Percentiles rank a stretch among this genome's conserved stretches.
Conservation (phyloP, 768 basidiomycete genomes). For the Trametes coccinea region DNA sequence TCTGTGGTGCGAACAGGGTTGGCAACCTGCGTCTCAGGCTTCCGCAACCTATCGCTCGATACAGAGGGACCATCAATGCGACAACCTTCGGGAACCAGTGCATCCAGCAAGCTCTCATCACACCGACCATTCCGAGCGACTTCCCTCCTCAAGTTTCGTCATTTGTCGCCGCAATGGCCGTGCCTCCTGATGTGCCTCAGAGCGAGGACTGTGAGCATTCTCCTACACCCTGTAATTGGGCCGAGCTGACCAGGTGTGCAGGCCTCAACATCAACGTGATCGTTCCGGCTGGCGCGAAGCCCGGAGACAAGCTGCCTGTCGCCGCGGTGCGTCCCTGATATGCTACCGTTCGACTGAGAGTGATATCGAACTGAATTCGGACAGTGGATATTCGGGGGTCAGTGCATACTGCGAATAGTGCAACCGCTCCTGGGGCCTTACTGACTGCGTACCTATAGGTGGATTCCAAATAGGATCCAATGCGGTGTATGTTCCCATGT, state of each 20-base stretch:
- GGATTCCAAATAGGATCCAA: constrained; percentile 13
- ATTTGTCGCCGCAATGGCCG: constrained; percentile 1
- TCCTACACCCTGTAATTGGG: not conserved
- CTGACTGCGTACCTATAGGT: not conserved
- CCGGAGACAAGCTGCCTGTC: constrained; percentile 51
- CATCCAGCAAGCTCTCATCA: constrained; percentile 42
- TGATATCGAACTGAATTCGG: not conserved
- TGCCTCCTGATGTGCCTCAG: constrained; percentile 1
- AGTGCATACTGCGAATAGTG: not conserved
- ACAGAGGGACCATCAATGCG: constrained; percentile 40
- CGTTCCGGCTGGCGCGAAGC: constrained; percentile 42
- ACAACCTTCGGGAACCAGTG: constrained; percentile 46
- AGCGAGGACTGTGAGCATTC: constrained; percentile 13
- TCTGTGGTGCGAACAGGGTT: constrained; percentile 26
- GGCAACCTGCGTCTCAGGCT: constrained; percentile 45
- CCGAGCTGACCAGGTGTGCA: constrained; percentile 11
- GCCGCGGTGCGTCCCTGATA: constrained; percentile 44
- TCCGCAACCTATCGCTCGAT: constrained; percentile 40
- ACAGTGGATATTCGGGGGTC: constrained; percentile 56
- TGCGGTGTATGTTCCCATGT: constrained; percentile 2
- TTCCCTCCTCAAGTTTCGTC: constrained; percentile 35
- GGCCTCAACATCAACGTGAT: constrained; percentile 57
- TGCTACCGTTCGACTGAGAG: too few relatives aligned
- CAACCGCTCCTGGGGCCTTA: too few relatives aligned
- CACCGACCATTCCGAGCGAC: constrained; percentile 40